Base-by-base conservation (phyloP, 2,329 filamentous ascomycete species). In the Kalaharituber pfeilii region DNA sequence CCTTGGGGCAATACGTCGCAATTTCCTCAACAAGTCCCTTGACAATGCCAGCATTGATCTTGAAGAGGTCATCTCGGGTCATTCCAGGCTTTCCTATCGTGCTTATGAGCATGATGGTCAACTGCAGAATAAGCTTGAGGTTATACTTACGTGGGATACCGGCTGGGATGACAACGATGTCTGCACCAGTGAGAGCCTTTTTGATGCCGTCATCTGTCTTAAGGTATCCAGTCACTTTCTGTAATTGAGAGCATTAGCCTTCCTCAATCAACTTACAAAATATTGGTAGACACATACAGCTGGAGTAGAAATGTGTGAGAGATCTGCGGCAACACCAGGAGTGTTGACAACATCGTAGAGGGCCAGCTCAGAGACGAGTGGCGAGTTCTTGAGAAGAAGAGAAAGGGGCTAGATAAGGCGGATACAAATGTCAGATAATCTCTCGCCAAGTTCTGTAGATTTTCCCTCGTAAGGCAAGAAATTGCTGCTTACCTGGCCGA, bases 311-410 rank as follows among this genome's bases (percentile, higher is more conserved):
- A 98, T 96, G 77, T 98, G 91, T 58, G 88, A 95, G 57, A 98
- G 81, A 70, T 98, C 91, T 66, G 89, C 81, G 62, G 88, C 86
- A 67, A 98, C 91, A 72, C 91, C 91, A 65, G 87, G 88, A 51
- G 87, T 93, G 79, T 96, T 95, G 72, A 96, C 89, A 63, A 98
- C 88, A 94, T 98, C 91, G 77, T 95, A 98, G 65, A 98, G 84
- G 58, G 87, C 77, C 66, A 98, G 85, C 75, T 96, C 86, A 66
- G 89, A 83, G 66, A 98, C 77, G 67, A 86, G 80, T 62, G 87
- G 84, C 67, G 77, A 85, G 63, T 84, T 80, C 80, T 98, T 98
- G 69, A 96, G 78, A 65, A 98, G 84, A 63, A 98, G 85, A 62
- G 91, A 98, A 66, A 98, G 78, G 64, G 91, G 91, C 88, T 96